Evolutionary conservation across 352 stramenopile species (phyloP).

Genomic region (Blastocystis sp.): DNA sequence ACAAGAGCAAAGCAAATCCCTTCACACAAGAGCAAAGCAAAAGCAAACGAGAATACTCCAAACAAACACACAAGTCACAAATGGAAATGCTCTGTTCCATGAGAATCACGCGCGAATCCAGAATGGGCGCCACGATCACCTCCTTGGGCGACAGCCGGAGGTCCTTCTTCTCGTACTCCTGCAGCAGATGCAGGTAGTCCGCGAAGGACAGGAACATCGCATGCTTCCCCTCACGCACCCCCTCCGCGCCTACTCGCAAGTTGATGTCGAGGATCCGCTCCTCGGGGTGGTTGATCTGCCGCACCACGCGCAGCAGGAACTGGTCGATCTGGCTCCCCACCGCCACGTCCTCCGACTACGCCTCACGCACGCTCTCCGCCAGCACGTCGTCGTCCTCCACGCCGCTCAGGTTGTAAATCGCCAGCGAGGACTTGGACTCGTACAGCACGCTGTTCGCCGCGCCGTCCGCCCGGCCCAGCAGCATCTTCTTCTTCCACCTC

Average conservation of each 20-base stretch:
- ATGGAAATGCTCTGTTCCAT: conserved; percentile 39
- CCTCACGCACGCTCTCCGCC: neutral
- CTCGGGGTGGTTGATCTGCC: conserved; percentile 12
- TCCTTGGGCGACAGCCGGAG: neutral
- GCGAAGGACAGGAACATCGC: neutral
- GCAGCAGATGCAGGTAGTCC: neutral
- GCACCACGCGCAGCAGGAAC: neutral
- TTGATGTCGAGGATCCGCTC: neutral
- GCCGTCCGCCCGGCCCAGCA: neutral
- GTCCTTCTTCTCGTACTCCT: conserved; percentile 27
- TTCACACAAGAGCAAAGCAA: neutral
- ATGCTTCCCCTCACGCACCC: conserved; percentile 2
- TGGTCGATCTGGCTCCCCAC: conserved; percentile 5
- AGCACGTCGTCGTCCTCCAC: neutral
- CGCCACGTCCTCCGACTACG: conserved; percentile 6
- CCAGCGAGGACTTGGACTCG: conserved; percentile 2
- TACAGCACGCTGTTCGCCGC: neutral
- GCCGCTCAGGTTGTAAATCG: neutral
- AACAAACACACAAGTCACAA: conserved; percentile 9
- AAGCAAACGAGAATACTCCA: neutral
- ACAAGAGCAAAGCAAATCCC: neutral
- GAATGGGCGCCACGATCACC: conserved; percentile 8
- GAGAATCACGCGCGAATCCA: neutral
- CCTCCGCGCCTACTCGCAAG: neutral
- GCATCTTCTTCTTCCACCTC: conserved; percentile 46